Conservation (phyloP, 139 green algal genomes). For the Chlamydomonas schloesseri region DNA sequence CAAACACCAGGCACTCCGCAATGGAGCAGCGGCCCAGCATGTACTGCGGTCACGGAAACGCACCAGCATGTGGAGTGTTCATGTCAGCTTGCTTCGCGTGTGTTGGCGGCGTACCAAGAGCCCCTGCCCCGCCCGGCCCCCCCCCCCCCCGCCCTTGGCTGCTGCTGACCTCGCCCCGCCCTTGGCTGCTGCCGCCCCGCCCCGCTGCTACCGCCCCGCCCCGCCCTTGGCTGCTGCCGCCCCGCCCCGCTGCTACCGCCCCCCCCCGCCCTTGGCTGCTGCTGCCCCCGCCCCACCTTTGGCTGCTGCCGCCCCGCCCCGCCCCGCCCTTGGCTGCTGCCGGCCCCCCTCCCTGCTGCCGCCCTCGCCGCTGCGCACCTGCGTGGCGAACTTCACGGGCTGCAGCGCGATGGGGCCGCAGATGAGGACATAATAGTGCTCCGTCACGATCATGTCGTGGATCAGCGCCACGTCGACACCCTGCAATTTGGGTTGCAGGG, state of each 20-base stretch:
- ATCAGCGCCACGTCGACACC: constrained; percentile 62
- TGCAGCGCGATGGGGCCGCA: constrained; percentile 58
- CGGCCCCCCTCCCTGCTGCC: no score
- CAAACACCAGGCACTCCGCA: constrained; percentile 65
- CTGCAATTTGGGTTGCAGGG: neutral
- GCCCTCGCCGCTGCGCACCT: constrained; percentile 7
- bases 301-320: no score
- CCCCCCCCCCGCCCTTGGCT: neutral
- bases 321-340: no score
- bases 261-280: neutral
- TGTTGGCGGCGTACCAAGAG: no score
- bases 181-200: neutral
- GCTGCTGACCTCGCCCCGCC: no score
- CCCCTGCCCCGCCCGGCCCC: neutral
- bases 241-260: neutral
- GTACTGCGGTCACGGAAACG: constrained; percentile 61
- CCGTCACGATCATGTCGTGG: constrained; percentile 71
- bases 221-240: neutral
- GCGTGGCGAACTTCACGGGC: constrained; percentile 25
- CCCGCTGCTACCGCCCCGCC: neutral
- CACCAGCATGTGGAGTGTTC: no score
- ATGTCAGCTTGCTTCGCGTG: no score
- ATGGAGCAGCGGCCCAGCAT: constrained; percentile 52
- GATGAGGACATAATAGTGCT: constrained; percentile 69
- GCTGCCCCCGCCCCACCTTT: neutral